Conservation (phyloP, 75 land plant species). For the Ceratopteris richardii region DNA sequence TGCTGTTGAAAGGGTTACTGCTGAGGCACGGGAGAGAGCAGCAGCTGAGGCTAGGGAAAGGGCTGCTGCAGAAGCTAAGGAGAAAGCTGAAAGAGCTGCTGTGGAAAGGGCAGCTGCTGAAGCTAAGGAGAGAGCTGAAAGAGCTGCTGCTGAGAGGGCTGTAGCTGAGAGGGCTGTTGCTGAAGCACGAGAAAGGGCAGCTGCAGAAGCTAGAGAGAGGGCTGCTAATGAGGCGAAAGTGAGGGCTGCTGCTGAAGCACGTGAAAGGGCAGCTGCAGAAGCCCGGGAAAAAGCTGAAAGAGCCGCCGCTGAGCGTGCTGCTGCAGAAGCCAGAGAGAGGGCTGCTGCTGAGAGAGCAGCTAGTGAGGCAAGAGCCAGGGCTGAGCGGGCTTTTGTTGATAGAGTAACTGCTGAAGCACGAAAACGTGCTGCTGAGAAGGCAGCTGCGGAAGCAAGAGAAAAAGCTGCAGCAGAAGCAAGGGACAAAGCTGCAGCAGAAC, state of each 20-base stretch:
- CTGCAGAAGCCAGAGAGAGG: conserved; percentile 20
- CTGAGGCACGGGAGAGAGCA: conserved; percentile 38
- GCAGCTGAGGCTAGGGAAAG: conserved; percentile 59
- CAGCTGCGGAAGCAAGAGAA: conserved; percentile 52
- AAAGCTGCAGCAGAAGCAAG: conserved; percentile 27
- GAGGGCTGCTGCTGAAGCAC: conserved; percentile 43
- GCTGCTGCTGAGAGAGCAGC: conserved; percentile 50
- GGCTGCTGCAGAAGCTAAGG: too few relatives aligned
- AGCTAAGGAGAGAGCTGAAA: conserved; percentile 43
- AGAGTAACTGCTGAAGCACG: conserved; percentile 40
- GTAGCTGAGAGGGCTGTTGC: conserved; percentile 22
- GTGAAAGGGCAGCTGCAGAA: conserved; percentile 49
- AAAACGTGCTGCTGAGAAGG: conserved; percentile 61
- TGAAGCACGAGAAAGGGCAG: conserved; percentile 49
- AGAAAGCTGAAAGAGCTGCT: conserved; percentile 18
- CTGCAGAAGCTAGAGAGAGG: conserved; percentile 37
- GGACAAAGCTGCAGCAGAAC: conserved; percentile 42
- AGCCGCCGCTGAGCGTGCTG: conserved; percentile 42
- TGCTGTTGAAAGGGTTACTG: conserved; percentile 47
- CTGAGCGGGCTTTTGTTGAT: conserved; percentile 42
- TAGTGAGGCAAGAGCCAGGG: conserved; percentile 19
- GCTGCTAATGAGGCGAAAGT: conserved; percentile 67
- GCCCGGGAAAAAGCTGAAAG: conserved; percentile 58
- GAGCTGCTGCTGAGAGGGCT: conserved; percentile 52
- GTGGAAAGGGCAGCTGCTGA: conserved; percentile 43